A percentile compares a stretch with the other conserved stretches of the same genome.
These are phyloP conservation scores for Marchantia paleacea DNA, from an alignment of 225 moss, liverwort and hornwort genomes.

Conservation along the genomic window DNA sequence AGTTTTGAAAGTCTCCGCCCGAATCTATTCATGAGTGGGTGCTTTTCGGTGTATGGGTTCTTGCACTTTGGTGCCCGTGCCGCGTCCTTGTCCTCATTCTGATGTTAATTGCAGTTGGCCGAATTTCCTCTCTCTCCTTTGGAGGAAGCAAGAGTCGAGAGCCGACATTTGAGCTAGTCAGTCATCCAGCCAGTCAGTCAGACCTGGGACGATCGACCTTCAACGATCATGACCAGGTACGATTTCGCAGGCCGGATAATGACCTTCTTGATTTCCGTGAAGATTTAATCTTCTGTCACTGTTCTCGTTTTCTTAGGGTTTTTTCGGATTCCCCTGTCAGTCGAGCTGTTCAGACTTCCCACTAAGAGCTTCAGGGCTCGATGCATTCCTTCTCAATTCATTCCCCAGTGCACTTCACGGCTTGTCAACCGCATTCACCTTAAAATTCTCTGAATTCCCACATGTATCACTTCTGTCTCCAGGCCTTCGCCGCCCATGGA, in stretches of 20 bases:
- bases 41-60: not conserved
- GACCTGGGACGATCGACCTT: not conserved
- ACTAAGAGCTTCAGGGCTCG: not conserved
- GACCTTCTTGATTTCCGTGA: not conserved
- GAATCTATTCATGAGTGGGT: not conserved
- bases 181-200: no score
- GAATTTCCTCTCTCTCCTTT: not conserved
- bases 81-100: not conserved
- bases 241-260: not conserved
- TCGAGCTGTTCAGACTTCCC: not conserved
- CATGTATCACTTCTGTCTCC: not conserved
- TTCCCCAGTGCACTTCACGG: not conserved
- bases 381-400: not conserved
- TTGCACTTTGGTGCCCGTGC: not conserved
- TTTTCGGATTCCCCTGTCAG: not conserved
- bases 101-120: not conserved
- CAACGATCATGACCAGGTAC: not conserved
- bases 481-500: constrained; percentile 6
- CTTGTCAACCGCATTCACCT: not conserved
- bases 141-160: not conserved
- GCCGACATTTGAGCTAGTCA: no score
- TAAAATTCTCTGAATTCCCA: not conserved
- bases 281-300: not conserved
- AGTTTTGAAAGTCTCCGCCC: not conserved
- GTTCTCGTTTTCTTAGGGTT: not conserved